Conservation (phyloP, 768 basidiomycete species). For the Dentipellis sp. region DNA sequence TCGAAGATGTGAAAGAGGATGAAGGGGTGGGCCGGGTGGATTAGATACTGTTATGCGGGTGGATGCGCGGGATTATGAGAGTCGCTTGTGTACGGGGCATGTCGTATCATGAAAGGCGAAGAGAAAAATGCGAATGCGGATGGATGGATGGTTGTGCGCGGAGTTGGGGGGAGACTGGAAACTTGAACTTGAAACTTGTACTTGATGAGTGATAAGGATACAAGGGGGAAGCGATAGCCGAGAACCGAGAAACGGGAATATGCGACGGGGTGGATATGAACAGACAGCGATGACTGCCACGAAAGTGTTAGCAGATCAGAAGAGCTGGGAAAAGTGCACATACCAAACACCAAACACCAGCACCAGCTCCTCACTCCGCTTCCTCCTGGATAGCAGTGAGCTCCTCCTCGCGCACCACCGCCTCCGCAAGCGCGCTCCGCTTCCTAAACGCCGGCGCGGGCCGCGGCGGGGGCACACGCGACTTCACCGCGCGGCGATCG, state of each 20-base stretch:
- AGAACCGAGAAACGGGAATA: neutral
- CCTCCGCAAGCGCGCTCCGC: neutral
- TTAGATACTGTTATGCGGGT: neutral
- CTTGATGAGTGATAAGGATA: neutral
- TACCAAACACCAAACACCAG: no score
- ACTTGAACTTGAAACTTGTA: no score
- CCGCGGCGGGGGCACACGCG: neutral
- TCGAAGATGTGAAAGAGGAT: neutral
- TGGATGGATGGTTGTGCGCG: no score
- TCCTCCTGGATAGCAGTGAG: neutral
- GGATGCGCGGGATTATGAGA: neutral
- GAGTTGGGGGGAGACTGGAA: no score
- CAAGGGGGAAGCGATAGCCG: neutral
- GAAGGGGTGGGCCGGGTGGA: neutral
- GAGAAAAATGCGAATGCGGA: no score
- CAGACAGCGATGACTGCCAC: neutral
- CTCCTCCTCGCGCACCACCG: neutral
- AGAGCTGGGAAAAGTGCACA: no score
- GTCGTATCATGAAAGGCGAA: no score
- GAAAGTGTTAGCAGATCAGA: no score
- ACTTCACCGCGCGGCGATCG: constrained; percentile 8
- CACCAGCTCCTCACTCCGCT: no score
- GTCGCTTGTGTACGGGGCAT: neutral
- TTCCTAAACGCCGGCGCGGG: neutral
- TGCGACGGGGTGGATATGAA: neutral